phyloP scores from a whole-genome alignment of 495 filamentous ascomycete species.

The Penicillium cataractarum region DNA sequence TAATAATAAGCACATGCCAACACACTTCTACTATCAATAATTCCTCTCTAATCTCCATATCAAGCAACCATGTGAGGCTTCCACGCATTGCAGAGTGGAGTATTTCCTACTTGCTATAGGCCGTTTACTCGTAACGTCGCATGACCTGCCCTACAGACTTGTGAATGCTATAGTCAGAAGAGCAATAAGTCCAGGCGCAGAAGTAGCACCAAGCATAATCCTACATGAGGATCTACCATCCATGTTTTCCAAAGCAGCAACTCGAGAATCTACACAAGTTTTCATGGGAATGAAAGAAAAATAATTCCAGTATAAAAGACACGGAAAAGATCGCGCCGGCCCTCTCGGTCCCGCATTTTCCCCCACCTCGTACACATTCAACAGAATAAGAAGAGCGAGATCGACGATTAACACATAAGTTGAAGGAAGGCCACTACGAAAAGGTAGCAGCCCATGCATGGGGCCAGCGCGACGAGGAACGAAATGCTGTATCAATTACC shows the following conservation, averaged over 20 bases:
- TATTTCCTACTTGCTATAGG: too few species aligned
- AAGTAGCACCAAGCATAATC: background rate
- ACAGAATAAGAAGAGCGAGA: conserved; percentile 30
- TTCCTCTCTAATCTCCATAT: too few species aligned
- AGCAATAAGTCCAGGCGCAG: too few species aligned
- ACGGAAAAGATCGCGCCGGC: conserved; percentile 34
- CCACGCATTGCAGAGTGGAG: too few species aligned
- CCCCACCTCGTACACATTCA: conserved; percentile 36
- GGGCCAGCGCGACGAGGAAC: conserved; percentile 18
- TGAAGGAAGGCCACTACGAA: conserved; percentile 29
- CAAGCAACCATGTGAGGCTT: too few species aligned
- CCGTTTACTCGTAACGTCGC: too few species aligned
- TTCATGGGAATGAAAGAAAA: conserved; percentile 26
- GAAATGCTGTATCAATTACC: conserved; percentile 27
- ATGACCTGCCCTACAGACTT: too few species aligned
- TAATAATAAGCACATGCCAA: too few species aligned
- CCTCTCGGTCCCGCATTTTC: conserved; percentile 36
- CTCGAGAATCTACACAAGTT: conserved; percentile 5
- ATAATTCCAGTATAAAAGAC: conserved; percentile 35
- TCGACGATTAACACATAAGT: conserved; percentile 36
- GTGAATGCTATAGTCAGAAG: too few species aligned
- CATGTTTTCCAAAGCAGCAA: background rate
- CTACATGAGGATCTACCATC: background rate
- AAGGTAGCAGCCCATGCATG: conserved; percentile 20
- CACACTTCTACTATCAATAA: too few species aligned